Conservation (phyloP, 345 rosid genomes). For the Trapa bicornis region DNA sequence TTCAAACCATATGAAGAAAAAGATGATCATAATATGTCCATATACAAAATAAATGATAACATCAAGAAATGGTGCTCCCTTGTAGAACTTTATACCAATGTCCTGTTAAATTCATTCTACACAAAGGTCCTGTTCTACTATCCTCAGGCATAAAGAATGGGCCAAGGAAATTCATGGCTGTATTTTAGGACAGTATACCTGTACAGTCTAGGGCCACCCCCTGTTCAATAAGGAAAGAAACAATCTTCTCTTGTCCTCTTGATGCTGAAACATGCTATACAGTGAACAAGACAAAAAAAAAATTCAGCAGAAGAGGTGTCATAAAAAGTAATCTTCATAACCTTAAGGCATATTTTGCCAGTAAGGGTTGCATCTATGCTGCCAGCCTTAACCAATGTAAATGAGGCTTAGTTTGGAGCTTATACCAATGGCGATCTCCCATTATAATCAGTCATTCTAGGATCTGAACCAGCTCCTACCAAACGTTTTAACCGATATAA, state of each 20-base stretch:
- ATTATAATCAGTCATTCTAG: slow-evolving; percentile 53
- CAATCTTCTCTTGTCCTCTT: slow-evolving; percentile 57
- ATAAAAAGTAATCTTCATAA: not conserved
- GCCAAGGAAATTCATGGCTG: not conserved
- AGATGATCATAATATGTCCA: too few relatives aligned
- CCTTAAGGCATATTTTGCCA: not conserved
- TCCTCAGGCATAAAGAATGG: not conserved
- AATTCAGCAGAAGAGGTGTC: not conserved
- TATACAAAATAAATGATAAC: not conserved
- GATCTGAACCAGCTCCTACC: slow-evolving; percentile 59
- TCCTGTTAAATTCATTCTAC: not conserved
- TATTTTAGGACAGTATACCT: slow-evolving; percentile 18
- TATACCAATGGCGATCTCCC: slow-evolving; percentile 83
- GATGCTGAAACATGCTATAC: slow-evolving; percentile 71
- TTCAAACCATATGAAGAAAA: not conserved
- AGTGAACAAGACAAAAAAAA: not conserved
- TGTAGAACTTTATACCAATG: not conserved
- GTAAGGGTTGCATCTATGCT: not conserved
- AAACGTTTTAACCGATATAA: slow-evolving; percentile 45
- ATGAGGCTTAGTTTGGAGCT: not conserved
- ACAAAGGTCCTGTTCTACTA: not conserved
- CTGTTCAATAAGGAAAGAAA: slow-evolving; percentile 48
- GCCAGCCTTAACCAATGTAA: not conserved
- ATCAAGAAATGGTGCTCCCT: not conserved
- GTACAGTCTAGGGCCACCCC: slow-evolving; percentile 34